phyloP scores from a whole-genome alignment of 2,329 filamentous ascomycete genomes.

The Magnaporthiopsis incrustans region DNA sequence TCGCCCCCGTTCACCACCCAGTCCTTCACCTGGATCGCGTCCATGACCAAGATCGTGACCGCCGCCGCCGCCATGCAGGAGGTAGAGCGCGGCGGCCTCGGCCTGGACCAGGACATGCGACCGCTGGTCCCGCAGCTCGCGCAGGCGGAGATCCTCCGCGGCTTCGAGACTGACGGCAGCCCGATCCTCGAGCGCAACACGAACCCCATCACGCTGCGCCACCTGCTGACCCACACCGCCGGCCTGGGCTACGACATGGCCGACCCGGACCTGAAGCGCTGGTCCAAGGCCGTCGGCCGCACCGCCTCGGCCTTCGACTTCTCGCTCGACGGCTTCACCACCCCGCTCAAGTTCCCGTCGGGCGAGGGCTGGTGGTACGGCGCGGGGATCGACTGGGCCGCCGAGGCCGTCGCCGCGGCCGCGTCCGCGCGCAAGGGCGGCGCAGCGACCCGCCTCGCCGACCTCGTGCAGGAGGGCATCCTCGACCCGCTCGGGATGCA shows the following conservation, averaged over 20 bases:
- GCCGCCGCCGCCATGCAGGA: conserved; percentile 48
- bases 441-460: conserved; percentile 27
- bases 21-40: conserved; percentile 42
- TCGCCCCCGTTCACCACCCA: conserved; percentile 23
- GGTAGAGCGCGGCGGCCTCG: conserved; percentile 41
- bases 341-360: conserved; percentile 35
- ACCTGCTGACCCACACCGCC: conserved; percentile 46
- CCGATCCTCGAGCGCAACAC: conserved; percentile 32
- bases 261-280: conserved; percentile 38
- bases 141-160: conserved; percentile 33
- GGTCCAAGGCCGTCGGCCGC: conserved; percentile 38
- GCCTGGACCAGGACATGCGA: conserved; percentile 38
- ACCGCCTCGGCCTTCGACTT: conserved; percentile 13
- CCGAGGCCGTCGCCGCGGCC: conserved; percentile 32
- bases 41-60: conserved; percentile 48
- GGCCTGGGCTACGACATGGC: conserved; percentile 52
- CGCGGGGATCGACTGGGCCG: conserved; percentile 39
- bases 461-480: conserved; percentile 35
- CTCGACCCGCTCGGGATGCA: conserved; percentile 36
- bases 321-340: conserved; percentile 28
- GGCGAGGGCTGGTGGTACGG: conserved; percentile 44
- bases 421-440: conserved; percentile 18
- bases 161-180: conserved; percentile 22
- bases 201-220: conserved; percentile 45
- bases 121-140: conserved; percentile 43